phyloP scores from a whole-genome alignment of 1,284 basidiomycete genomes.

The Athelia psychrophila region DNA sequence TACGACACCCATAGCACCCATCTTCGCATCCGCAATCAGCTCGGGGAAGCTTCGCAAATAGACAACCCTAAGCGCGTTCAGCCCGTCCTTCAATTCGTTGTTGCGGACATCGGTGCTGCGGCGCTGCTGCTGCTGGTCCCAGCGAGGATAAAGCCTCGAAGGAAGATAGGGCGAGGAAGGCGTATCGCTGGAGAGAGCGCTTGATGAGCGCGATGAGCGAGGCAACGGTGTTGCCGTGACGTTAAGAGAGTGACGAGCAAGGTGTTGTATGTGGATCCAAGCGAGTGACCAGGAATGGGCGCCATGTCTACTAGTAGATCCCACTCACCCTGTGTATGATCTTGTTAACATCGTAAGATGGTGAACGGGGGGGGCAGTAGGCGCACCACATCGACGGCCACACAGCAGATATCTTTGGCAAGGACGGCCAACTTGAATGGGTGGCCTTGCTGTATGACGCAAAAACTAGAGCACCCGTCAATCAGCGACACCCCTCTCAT shows the following conservation, averaged over 20 bases:
- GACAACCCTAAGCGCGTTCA: constrained; percentile 59
- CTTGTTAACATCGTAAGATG: too few species aligned
- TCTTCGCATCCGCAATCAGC: constrained; percentile 70
- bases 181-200: constrained; percentile 78
- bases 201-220: constrained; percentile 71
- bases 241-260: constrained; percentile 61
- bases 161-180: constrained; percentile 74
- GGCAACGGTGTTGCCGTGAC: constrained; percentile 56
- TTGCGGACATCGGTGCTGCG: constrained; percentile 45
- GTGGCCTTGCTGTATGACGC: constrained; percentile 70
- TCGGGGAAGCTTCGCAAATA: constrained; percentile 80
- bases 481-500: constrained; percentile 8
- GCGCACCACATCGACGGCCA: constrained; percentile 45
- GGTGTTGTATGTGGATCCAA: constrained; percentile 54
- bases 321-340: constrained; percentile 67
- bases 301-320: constrained; percentile 66
- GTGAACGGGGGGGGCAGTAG: neutral
- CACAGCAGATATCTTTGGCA: constrained; percentile 71
- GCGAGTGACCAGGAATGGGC: constrained; percentile 44
- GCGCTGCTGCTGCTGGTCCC: constrained; percentile 62
- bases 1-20: constrained; percentile 48
- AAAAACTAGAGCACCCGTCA: constrained; percentile 48
- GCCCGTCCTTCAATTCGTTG: constrained; percentile 69
- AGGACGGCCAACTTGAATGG: constrained; percentile 90
- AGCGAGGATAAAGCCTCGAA: constrained; percentile 58